Evolutionary conservation across 2,329 filamentous ascomycete species (phyloP).

Genomic region (Paracoccidioides lutzii): DNA sequence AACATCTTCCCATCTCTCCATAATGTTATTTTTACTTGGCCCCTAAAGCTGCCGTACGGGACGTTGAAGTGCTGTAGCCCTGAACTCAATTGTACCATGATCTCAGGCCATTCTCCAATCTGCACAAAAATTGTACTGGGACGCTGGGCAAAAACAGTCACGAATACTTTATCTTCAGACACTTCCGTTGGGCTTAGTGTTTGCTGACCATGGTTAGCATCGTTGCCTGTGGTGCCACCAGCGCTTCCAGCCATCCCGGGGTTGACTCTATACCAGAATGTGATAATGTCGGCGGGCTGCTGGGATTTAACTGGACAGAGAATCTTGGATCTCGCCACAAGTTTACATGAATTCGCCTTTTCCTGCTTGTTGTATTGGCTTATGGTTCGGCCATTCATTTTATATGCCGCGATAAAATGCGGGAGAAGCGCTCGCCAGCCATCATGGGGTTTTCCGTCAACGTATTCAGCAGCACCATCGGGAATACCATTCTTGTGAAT

Average conservation of each 20-base stretch:
- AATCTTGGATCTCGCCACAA: conserved; percentile 8
- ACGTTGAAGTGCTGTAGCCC: conserved; percentile 23
- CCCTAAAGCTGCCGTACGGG: conserved; percentile 20
- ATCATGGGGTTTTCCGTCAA: conserved; percentile 37
- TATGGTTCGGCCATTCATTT: conserved; percentile 28
- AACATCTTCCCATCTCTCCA: conserved; percentile 15
- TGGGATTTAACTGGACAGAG: conserved; percentile 5
- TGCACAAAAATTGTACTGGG: conserved; percentile 19
- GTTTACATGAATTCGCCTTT: neutral
- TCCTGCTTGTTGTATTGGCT: conserved; percentile 5
- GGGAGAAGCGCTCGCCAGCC: conserved; percentile 39
- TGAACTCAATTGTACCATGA: conserved; percentile 13
- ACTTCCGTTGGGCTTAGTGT: conserved; percentile 16
- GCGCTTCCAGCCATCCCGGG: conserved; percentile 18
- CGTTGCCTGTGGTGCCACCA: conserved; percentile 25
- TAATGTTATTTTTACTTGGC: conserved; percentile 18
- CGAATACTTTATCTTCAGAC: conserved; percentile 23
- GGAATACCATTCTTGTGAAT: conserved; percentile 35
- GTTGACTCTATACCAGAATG: conserved; percentile 26
- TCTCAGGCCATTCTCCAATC: conserved; percentile 17
- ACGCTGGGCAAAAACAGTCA: conserved; percentile 16
- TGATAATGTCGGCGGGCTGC: conserved; percentile 17
- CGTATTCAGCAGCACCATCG: conserved; percentile 38
- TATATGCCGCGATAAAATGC: conserved; percentile 40
- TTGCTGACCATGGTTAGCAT: conserved; percentile 18